These are phyloP conservation scores for Deakozyma indianensis DNA, from an alignment of 805 yeast genomes.

Conservation along the genomic window DNA sequence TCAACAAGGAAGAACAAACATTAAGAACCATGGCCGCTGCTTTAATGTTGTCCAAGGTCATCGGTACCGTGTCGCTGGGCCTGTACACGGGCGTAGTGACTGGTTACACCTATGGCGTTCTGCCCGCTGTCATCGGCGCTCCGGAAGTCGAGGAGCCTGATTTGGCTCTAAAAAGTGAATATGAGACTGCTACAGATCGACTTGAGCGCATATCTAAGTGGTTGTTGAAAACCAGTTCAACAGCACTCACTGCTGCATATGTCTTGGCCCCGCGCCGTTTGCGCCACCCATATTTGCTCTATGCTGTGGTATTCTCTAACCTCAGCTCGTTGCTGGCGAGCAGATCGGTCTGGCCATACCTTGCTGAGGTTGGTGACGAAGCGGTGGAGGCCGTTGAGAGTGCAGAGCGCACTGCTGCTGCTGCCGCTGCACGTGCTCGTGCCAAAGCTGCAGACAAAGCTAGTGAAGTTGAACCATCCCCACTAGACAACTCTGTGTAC, in stretches of 20 bases:
- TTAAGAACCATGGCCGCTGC: conserved; percentile 13
- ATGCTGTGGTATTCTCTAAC: conserved; percentile 6
- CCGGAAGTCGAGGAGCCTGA: conserved; percentile 1
- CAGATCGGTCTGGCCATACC: neutral
- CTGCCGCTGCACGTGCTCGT: neutral
- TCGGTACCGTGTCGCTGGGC: conserved; percentile 23
- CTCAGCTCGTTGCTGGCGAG: neutral
- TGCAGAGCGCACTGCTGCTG: neutral
- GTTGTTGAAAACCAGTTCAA: conserved; percentile 12
- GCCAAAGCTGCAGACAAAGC: neutral
- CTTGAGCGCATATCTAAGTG: conserved; percentile 5
- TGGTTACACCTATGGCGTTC: conserved; percentile 9
- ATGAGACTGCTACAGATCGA: neutral
- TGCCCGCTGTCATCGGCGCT: conserved; percentile 7
- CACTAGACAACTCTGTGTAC: neutral
- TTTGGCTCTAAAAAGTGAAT: neutral
- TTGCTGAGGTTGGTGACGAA: neutral
- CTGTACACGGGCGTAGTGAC: conserved; percentile 21
- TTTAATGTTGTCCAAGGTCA: conserved; percentile 19
- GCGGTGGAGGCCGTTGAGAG: neutral
- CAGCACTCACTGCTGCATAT: conserved; percentile 15
- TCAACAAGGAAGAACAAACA: no score
- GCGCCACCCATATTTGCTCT: conserved; percentile 22
- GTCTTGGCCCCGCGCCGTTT: conserved; percentile 14
- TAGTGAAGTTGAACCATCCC: neutral